A percentile compares a stretch with the other conserved stretches of the same genome.
These are phyloP conservation scores for Hypoxylon fragiforme DNA, from an alignment of 495 filamentous ascomycete species.

Conservation along the genomic window DNA sequence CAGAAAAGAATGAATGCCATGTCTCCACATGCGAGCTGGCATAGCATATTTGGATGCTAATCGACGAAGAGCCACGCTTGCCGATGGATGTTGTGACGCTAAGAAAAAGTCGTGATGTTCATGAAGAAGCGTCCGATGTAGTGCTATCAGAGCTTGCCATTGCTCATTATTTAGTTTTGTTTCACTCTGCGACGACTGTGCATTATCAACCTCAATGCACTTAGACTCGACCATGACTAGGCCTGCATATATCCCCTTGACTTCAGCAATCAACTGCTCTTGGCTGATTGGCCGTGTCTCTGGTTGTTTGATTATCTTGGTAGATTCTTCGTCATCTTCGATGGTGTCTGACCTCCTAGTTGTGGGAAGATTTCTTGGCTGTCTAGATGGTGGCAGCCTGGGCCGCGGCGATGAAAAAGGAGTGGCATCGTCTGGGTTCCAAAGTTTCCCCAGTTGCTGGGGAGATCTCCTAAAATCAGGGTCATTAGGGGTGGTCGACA, in stretches of 20 bases:
- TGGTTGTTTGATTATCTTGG: conserved; percentile 39
- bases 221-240: conserved; percentile 74
- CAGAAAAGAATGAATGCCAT: conserved; percentile 79
- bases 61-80: conserved; percentile 58
- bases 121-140: conserved; percentile 72
- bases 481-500: conserved; percentile 18
- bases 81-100: conserved; percentile 74
- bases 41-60: conserved; percentile 76
- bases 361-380: conserved; percentile 4
- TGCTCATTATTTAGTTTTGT: conserved; percentile 57
- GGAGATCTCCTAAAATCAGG: conserved; percentile 39
- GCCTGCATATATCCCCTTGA: conserved; percentile 71
- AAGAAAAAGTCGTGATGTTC: conserved; percentile 85
- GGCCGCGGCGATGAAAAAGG: conserved; percentile 23
- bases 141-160: conserved; percentile 69
- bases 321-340: conserved; percentile 29
- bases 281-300: conserved; percentile 63
- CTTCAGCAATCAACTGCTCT: conserved; percentile 65
- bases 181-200: conserved; percentile 52
- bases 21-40: conserved; percentile 84
- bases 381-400: conserved; percentile 11
- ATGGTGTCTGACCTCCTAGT: conserved; percentile 11
- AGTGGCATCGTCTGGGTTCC: conserved; percentile 38
- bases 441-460: conserved; percentile 40
- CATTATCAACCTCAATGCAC: conserved; percentile 68